Conservation (phyloP, 208 protist genomes). For the Herpetomonas samuelpessoai region DNA sequence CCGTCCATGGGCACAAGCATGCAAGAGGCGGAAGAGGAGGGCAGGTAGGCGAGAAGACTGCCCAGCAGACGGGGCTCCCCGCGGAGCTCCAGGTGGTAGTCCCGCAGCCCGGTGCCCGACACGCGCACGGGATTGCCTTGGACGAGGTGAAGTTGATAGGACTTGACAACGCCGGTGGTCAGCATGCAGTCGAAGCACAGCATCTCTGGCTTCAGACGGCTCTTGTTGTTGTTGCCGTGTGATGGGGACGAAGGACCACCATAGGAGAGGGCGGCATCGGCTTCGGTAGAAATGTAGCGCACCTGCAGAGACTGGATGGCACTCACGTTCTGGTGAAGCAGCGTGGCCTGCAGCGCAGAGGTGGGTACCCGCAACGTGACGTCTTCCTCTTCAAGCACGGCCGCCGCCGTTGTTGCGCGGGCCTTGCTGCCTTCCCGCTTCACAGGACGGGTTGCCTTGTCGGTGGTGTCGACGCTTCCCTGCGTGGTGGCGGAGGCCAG, state of each 20-base stretch:
- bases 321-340: background rate
- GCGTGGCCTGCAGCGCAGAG: background rate
- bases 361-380: background rate
- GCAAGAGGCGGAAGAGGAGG: conserved; percentile 24
- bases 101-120: background rate
- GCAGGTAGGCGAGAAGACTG: conserved; percentile 38
- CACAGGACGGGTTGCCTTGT: background rate
- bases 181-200: conserved; percentile 37
- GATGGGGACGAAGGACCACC: too few species aligned
- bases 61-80: conserved; percentile 31
- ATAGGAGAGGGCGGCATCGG: too few species aligned
- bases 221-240: background rate
- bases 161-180: conserved; percentile 29
- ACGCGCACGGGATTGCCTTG: conserved; percentile 28
- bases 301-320: background rate
- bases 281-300: background rate
- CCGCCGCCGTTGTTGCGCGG: too few species aligned
- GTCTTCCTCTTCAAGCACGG: too few species aligned
- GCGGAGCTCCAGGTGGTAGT: conserved; percentile 46
- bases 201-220: conserved; percentile 19
- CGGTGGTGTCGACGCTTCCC: too few species aligned
- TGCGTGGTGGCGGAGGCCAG: too few species aligned
- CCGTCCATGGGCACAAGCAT: conserved; percentile 26
- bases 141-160: conserved; percentile 34
- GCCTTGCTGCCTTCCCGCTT: background rate